Percentiles rank a stretch among this genome's conserved stretches.
Evolutionary conservation across 2,329 filamentous ascomycete species (phyloP).

Genomic region (Polychaeton citri): DNA sequence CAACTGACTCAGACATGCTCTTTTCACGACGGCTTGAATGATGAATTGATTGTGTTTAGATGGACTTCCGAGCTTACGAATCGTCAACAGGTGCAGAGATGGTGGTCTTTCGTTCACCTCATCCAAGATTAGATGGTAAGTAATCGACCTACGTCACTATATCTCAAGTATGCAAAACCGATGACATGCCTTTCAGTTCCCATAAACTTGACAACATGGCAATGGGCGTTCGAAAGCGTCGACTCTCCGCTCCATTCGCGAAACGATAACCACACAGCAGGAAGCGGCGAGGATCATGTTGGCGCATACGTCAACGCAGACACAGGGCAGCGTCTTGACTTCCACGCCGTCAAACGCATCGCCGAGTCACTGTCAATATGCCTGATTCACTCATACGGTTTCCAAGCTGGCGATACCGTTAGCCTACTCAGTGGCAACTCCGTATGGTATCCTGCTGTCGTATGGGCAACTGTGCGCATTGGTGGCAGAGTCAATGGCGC

Average conservation of each 20-base stretch:
- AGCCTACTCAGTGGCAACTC: slow-evolving; percentile 49
- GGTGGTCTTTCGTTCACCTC: slow-evolving; percentile 17
- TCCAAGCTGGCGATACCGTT: slow-evolving; percentile 41
- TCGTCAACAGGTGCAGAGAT: too few relatives aligned
- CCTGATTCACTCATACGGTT: slow-evolving; percentile 39
- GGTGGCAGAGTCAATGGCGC: slow-evolving; percentile 47
- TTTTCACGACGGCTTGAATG: too few relatives aligned
- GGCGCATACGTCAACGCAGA: slow-evolving; percentile 43
- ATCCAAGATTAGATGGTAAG: slow-evolving; percentile 29
- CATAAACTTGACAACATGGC: slow-evolving; percentile 41
- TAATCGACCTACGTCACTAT: neutral
- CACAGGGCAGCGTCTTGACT: slow-evolving; percentile 45
- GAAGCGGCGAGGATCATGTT: slow-evolving; percentile 20
- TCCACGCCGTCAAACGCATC: slow-evolving; percentile 40
- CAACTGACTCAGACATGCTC: too few relatives aligned
- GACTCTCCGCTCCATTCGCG: slow-evolving; percentile 32
- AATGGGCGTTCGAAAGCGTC: slow-evolving; percentile 46
- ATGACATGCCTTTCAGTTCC: slow-evolving; percentile 30
- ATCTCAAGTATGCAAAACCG: neutral
- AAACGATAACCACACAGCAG: slow-evolving; percentile 9
- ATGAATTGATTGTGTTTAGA: too few relatives aligned
- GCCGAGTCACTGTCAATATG: slow-evolving; percentile 46
- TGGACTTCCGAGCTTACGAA: too few relatives aligned
- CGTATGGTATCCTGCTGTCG: slow-evolving; percentile 52
- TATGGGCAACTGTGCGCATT: slow-evolving; percentile 41